These are phyloP conservation scores for Zalaria obscura DNA, from an alignment of 2,329 filamentous ascomycete species.

Conservation along the genomic window DNA sequence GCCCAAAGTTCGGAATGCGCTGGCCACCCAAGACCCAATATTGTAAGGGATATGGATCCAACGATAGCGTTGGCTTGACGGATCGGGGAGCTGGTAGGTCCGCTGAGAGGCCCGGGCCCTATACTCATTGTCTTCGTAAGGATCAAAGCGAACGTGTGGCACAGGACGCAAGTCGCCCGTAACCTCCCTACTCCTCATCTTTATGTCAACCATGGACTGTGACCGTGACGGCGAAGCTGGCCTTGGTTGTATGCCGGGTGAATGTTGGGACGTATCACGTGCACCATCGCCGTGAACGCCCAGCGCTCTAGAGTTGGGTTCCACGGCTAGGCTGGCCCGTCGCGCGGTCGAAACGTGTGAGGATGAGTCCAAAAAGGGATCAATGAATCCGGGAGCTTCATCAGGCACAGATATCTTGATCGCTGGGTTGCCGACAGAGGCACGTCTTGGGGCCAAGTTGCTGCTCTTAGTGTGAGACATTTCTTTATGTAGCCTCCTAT, in stretches of 20 bases:
- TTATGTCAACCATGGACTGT: too few relatives aligned
- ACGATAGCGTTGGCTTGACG: conserved; percentile 2
- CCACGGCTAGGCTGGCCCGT: too few relatives aligned
- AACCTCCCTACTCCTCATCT: too few relatives aligned
- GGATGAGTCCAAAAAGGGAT: not conserved
- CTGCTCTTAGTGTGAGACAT: too few relatives aligned
- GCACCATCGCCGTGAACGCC: too few relatives aligned
- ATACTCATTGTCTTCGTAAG: not conserved
- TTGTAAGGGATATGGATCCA: conserved; percentile 7
- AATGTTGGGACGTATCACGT: too few relatives aligned
- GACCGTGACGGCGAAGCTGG: too few relatives aligned
- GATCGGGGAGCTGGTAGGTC: conserved; percentile 1
- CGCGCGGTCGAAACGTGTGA: too few relatives aligned
- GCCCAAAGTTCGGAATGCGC: conserved; percentile 1
- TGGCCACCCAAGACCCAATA: conserved; percentile 5
- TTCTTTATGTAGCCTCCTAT: not conserved
- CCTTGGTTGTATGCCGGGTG: too few relatives aligned
- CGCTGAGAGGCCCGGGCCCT: not conserved
- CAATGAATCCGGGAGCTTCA: not conserved
- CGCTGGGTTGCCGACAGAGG: not conserved
- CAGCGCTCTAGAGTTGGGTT: too few relatives aligned
- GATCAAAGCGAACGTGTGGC: not conserved
- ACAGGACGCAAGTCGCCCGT: not conserved
- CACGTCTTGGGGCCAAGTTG: not conserved
- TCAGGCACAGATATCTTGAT: not conserved